These are phyloP conservation scores for Cornus controversa DNA, from an alignment of 148 eudicot genomes.

Conservation along the genomic window DNA sequence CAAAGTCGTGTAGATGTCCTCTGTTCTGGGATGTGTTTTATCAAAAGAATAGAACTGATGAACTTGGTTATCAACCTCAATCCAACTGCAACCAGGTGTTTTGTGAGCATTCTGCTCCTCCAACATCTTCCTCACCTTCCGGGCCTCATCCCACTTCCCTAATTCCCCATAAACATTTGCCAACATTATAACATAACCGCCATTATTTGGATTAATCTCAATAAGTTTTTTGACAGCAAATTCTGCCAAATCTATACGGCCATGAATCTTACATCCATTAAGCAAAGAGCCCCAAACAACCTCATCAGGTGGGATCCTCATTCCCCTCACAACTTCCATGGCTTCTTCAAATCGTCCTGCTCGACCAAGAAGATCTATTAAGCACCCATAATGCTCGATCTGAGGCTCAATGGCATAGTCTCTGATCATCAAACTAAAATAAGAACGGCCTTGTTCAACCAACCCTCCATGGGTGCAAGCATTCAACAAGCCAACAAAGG, in stretches of 20 bases:
- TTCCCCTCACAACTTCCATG: conserved; percentile 45
- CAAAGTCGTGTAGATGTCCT: conserved; percentile 50
- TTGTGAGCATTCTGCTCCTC: conserved; percentile 54
- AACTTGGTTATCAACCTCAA: conserved; percentile 60
- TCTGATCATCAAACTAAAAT: conserved; percentile 48
- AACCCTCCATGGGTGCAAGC: conserved; percentile 86
- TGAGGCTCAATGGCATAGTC: conserved; percentile 57
- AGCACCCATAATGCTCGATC: conserved; percentile 76
- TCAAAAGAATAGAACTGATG: conserved; percentile 69
- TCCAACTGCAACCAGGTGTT: conserved; percentile 82
- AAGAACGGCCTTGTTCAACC: conserved; percentile 52
- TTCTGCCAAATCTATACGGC: conserved; percentile 65
- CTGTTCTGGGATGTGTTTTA: conserved; percentile 57
- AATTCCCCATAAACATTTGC: conserved; percentile 67
- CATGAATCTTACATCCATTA: conserved; percentile 69
- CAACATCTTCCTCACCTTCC: conserved; percentile 46
- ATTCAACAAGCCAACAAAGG: conserved; percentile 67
- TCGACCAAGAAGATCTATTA: conserved; percentile 71
- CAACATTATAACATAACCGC: conserved; percentile 64
- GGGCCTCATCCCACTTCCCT: conserved; percentile 68
- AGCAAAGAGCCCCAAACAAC: conserved; percentile 81
- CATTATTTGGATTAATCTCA: conserved; percentile 65
- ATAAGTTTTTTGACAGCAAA: conserved; percentile 52
- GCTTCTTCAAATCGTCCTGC: conserved; percentile 66
- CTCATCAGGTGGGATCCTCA: conserved; percentile 71